Evolutionary conservation across 2,329 filamentous ascomycete genomes (phyloP), one percentile per base, ranked within the genome.

Genomic region (Xylariales sp.): DNA sequence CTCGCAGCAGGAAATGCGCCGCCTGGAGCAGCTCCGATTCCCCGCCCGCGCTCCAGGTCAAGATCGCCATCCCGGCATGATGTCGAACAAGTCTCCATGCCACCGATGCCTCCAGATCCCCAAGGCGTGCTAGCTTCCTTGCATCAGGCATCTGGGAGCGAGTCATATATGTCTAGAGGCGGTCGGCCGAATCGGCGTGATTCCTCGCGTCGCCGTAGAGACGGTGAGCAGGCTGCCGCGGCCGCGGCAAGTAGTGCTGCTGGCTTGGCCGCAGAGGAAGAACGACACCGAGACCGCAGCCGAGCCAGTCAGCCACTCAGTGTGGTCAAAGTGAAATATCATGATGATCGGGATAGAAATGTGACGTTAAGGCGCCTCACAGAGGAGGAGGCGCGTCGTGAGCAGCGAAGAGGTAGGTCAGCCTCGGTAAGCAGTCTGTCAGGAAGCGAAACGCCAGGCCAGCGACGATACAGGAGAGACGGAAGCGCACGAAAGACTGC

Each of bases 281-380:
- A 84, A 32, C 69, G 78, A 58, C 73, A 77, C 39, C 77, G 82
- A 53, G 78, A 82, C 39, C 78, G 79, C 30, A 82, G 81, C 62
- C 80, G 79, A 59, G 80, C 81, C 5, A 84, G 83, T 72, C 81
- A 83, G 39, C 82, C 85, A 3, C 82, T 88, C 39, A 87, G 86
- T 73, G 84, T 90, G 62, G 84, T 90, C 65, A 89, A 87, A 75
- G 79, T 90, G 64, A 87, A 86, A 73, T 82, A 90, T 54, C 85
- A 89, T 70, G 86, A 89, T 70, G 87, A 90, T 72, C 83, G 83
- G 39, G 85, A 88, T 66, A 82, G 85, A 69, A 89, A 89, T 69
- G 84, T 91, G 64, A 91, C 88, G 14, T 79, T 91, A 49, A 84
- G 88, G 45, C 83, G 87, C 43, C 79, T 90, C 30, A 89, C 89